Conservation (phyloP, 768 basidiomycete genomes). For the Mycena alexandri region DNA sequence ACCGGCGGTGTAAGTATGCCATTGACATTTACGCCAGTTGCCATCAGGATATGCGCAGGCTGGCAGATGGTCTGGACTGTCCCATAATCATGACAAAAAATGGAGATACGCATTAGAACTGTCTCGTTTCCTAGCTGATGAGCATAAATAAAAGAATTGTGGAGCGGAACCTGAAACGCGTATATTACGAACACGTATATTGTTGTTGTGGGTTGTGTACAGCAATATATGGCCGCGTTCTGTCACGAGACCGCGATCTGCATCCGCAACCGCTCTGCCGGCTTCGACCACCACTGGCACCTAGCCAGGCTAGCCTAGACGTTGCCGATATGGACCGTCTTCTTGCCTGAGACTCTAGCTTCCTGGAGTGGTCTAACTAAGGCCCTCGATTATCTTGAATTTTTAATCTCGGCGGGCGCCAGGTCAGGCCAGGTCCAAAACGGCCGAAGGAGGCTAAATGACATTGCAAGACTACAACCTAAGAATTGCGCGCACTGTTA, state of each 20-base stretch:
- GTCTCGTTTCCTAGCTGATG: too few species aligned
- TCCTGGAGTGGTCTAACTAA: background rate
- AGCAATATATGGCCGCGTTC: background rate
- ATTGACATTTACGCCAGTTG: background rate
- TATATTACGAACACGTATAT: background rate
- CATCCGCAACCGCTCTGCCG: too few species aligned
- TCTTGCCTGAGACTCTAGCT: background rate
- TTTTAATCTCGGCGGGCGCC: too few species aligned
- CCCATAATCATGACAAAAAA: too few species aligned
- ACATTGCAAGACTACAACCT: background rate
- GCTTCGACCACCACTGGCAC: too few species aligned
- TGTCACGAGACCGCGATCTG: background rate
- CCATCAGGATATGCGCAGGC: background rate
- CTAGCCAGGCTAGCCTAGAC: background rate
- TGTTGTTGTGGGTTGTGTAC: constrained; percentile 5
- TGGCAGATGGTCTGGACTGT: background rate
- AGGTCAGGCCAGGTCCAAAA: background rate
- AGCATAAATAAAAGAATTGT: too few species aligned
- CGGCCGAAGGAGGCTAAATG: constrained; percentile 26
- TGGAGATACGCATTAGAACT: too few species aligned
- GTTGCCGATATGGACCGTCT: background rate
- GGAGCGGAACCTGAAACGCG: too few species aligned
- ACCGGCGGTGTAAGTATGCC: background rate
- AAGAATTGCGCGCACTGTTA: background rate
- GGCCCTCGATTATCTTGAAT: background rate